A percentile compares a stretch with the other conserved stretches of the same genome.
phyloP scores from a whole-genome alignment of 306 rosid species.

The Quercus agrifolia region DNA sequence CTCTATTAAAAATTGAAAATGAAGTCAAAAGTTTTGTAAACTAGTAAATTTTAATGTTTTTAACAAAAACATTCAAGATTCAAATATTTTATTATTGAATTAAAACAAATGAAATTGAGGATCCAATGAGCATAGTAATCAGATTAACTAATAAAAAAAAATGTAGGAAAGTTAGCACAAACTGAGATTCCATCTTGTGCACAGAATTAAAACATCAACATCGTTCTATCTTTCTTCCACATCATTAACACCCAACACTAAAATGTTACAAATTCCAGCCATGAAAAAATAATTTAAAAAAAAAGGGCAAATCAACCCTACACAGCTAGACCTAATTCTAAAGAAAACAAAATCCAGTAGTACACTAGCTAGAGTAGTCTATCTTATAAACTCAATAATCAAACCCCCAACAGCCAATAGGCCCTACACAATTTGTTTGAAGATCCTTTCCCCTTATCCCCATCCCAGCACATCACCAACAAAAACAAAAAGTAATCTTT shows the following conservation, averaged over 20 bases:
- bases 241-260: background rate
- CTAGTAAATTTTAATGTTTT: too few relatives aligned
- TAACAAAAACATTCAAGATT: fast-evolving
- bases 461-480: background rate
- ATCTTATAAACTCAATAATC: background rate
- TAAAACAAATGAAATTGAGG: background rate
- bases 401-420: background rate
- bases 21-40: too few relatives aligned
- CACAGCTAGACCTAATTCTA: background rate
- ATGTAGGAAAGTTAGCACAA: background rate
- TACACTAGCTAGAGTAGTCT: too few relatives aligned
- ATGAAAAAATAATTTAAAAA: background rate
- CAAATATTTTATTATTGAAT: too few relatives aligned
- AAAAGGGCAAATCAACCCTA: background rate
- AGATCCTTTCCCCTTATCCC: background rate
- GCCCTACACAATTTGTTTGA: conserved; percentile 23
- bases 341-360: background rate
- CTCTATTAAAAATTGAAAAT: too few relatives aligned
- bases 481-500: conserved; percentile 16
- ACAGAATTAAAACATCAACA: background rate
- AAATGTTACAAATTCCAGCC: too few relatives aligned
- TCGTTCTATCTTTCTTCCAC: background rate
- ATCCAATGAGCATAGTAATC: background rate
- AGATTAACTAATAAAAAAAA: background rate
- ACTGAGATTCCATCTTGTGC: background rate